These are phyloP conservation scores for Jatropha podagrica DNA, from an alignment of 441 rosid species.

Conservation along the genomic window DNA sequence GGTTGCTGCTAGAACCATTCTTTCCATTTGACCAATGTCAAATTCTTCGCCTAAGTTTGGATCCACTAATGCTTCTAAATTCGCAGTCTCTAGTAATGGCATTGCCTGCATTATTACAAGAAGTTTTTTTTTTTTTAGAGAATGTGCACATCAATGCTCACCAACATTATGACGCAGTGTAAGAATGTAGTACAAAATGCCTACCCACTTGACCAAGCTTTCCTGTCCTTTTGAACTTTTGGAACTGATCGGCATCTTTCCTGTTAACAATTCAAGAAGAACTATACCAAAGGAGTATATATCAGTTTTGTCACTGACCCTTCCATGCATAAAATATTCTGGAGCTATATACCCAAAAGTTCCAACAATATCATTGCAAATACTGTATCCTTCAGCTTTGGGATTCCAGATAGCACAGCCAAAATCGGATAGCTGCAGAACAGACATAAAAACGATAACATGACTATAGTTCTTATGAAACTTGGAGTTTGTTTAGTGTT, in stretches of 20 bases:
- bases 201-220: slow-evolving; percentile 85
- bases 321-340: slow-evolving; percentile 88
- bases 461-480: background rate
- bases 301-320: slow-evolving; percentile 73
- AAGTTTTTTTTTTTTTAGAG: background rate
- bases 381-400: slow-evolving; percentile 38
- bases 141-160: background rate
- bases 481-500: background rate
- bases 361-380: slow-evolving; percentile 63
- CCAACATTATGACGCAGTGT: background rate
- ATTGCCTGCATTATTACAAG: slow-evolving; percentile 53
- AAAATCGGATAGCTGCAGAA: slow-evolving; percentile 69
- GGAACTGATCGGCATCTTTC: slow-evolving; percentile 64
- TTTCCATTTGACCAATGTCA: slow-evolving; percentile 51
- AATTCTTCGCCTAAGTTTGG: slow-evolving; percentile 41
- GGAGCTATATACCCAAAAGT: slow-evolving; percentile 97
- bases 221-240: slow-evolving; percentile 38
- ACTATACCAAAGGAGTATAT: slow-evolving; percentile 86
- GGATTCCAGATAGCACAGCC: slow-evolving; percentile 85
- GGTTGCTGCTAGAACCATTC: slow-evolving; percentile 67
- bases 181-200: slow-evolving; percentile 20
- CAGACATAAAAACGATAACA: background rate
- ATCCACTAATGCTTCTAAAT: slow-evolving; percentile 58
- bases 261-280: slow-evolving; percentile 75
- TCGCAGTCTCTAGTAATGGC: slow-evolving; percentile 54